Evolutionary conservation across 1,284 basidiomycete species (phyloP), one percentile per base, ranked within the genome.

Genomic region (Athelia sp.): DNA sequence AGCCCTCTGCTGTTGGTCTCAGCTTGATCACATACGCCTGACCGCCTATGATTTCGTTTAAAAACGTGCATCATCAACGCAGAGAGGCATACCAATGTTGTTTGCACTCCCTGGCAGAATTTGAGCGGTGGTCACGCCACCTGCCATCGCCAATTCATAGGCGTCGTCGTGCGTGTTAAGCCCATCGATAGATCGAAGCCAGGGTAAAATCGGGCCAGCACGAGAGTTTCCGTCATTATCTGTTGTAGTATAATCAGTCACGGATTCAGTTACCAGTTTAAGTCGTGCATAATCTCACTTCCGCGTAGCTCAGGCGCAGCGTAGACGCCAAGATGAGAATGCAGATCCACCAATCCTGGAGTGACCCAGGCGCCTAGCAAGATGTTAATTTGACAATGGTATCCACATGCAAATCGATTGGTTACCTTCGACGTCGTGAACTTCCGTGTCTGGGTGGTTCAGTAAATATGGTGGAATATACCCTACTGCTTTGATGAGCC

Each of bases 281-380:
- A 11, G 32, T 11, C 32, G 11, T 11, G 22, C 31, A 53, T 48
- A 31, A 49, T 51, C 57, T 55, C 50, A 66, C 84, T 84, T 19
- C 59, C 43, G 43, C 43, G 54, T 22, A 82, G 68, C 15, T 69
- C 59, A 0, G 90, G 90, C 1, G 78, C 62, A 47, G 84, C 76
- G 54, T 81, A 66, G 6, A 93, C 68, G 1, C 88, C 91, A 18
- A 92, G 66, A 61, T 93, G 91, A 1, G 87, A 88, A 65, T 95
- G 84, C 53, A 92, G 68, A 61, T 92, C 88, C 34, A 92, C 83
- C 49, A 84, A 69, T 15, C 84, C 84, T 51, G 84, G 83, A 1
- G 84, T 86, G 19, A 86, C 71, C 84, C 84, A 87, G 10, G 74
- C 75, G 2, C 82, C 81, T 21, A 13, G 26, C 26, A 4, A 6